A percentile compares a stretch with the other conserved stretches of the same genome.
These are phyloP conservation scores for Pythium dissotocum DNA, from an alignment of 352 stramenopile genomes.

Conservation along the genomic window DNA sequence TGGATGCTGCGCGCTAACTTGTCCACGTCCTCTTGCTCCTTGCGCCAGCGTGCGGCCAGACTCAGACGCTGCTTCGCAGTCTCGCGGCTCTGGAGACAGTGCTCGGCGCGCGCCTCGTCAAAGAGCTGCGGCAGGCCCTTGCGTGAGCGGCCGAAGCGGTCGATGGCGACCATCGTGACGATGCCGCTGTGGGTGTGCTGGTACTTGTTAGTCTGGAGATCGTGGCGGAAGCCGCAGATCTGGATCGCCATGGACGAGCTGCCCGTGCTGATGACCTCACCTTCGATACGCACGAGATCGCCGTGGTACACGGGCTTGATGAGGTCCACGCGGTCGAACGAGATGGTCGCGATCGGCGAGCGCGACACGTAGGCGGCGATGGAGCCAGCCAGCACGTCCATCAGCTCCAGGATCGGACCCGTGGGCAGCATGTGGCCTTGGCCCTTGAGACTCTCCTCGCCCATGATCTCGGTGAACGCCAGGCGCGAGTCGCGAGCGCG, in stretches of 20 bases:
- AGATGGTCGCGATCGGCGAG: conserved; percentile 33
- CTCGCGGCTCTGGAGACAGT: conserved; percentile 19
- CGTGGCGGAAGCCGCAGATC: conserved; percentile 33
- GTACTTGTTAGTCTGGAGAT: conserved; percentile 27
- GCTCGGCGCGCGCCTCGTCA: conserved; percentile 13
- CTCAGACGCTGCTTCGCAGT: conserved; percentile 27
- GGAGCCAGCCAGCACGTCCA: conserved; percentile 36
- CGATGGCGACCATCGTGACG: conserved; percentile 38
- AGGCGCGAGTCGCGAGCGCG: conserved; percentile 35
- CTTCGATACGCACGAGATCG: conserved; percentile 39
- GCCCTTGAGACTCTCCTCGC: conserved; percentile 34
- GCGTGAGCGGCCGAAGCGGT: conserved; percentile 24
- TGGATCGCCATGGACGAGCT: conserved; percentile 36
- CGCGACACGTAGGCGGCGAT: conserved; percentile 27
- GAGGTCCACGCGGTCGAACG: conserved; percentile 36
- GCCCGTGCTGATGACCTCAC: conserved; percentile 30
- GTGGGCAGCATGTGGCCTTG: conserved; percentile 31
- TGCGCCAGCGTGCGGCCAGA: conserved; percentile 28
- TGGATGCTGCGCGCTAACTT: conserved; percentile 13
- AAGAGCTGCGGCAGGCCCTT: conserved; percentile 32
- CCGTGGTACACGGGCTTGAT: conserved; percentile 38
- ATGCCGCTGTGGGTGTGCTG: conserved; percentile 36
- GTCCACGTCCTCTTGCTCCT: conserved; percentile 33
- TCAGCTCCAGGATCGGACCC: conserved; percentile 37
- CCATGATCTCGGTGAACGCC: conserved; percentile 44